Evolutionary conservation across 176 grass and related monocot genomes (phyloP).

Genomic region (Aegilops bicornis): DNA sequence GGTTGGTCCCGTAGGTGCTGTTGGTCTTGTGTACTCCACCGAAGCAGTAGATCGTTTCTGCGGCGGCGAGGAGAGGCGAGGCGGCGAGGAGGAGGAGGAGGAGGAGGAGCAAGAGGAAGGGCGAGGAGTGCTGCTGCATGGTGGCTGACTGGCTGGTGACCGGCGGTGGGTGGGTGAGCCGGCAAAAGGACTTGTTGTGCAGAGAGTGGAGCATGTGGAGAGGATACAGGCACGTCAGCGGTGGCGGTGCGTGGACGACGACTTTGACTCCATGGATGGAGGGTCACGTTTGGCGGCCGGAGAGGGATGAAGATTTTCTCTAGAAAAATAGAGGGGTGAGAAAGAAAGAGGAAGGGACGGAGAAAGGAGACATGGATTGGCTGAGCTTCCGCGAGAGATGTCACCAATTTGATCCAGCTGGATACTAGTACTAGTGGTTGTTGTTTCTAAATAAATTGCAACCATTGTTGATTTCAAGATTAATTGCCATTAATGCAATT

Average conservation of each 20-base stretch:
- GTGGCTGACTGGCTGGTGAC: not conserved
- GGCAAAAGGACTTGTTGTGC: not conserved
- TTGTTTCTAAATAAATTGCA: no score
- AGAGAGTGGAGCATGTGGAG: not conserved
- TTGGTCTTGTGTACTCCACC: not conserved
- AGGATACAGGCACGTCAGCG: not conserved
- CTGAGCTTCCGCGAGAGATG: no score
- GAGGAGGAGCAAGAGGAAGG: not conserved
- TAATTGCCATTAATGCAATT: no score
- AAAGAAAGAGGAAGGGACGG: not conserved
- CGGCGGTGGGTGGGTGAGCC: not conserved
- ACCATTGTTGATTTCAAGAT: no score
- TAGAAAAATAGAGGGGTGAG: not conserved
- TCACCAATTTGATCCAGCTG: no score
- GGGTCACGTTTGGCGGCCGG: not conserved
- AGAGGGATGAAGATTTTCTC: not conserved
- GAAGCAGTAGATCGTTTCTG: not conserved
- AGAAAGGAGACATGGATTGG: not conserved
- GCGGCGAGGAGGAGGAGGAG: not conserved
- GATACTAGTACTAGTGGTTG: no score
- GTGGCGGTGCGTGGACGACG: not conserved
- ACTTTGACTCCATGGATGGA: not conserved
- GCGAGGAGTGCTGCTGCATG: not conserved
- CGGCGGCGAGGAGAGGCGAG: not conserved
- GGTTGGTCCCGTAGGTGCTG: conserved; percentile 38